Base-by-base conservation (phyloP, 108 stramenopile species). In the Cyclotella sp. region DNA sequence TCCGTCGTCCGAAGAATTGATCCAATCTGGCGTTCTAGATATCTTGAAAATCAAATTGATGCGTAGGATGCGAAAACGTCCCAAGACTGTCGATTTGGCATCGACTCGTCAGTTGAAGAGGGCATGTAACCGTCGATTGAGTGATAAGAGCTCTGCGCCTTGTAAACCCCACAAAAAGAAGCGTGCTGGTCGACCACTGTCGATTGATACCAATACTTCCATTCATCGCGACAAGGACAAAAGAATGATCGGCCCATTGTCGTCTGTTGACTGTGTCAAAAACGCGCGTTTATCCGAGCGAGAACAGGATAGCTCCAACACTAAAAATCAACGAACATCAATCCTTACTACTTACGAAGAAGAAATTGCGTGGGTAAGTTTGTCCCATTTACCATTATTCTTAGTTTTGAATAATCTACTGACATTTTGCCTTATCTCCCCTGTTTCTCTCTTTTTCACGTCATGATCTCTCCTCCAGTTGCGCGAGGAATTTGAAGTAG, bases 361-460 rank as follows among this genome's bases (percentile, higher is more conserved):
- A 45, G 75, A 76, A 60, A 67, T 76, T 41, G 75, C 75, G 19
- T 76, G 75, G 72, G 72, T 73, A 63, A 47, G 72, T 51, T 22
- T 66, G 13, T 12, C 5, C 7, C 26, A 22, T 47, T n/a, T 46
- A 12, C 34, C 13, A 3, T 16, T 3, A 8, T 63, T 15, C 62
- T 13, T 21, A 42, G 41, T 21, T 0, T 40, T 7, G 11, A 47
- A n/a, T 22, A 28, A 21, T 5, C 11, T 24, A 55, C 24, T 3
- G 24, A n/a, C 55, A 26, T 3, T 22, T 39, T 11, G 41, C 14
- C 3, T 57, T 28, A 40, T 26, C 34, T n/a, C 65, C 53, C 30
- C 42, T 11, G 0, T 1, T 27, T 45, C 40, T 43, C 45, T 53
- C 43, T 45, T 43, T 16, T 39, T 0, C 13, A 21, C 24, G 7